A percentile compares a stretch with the other conserved stretches of the same genome.
Conservation (phyloP, 2,329 filamentous ascomycete genomes). For the Plectosphaerella cucumerina region DNA sequence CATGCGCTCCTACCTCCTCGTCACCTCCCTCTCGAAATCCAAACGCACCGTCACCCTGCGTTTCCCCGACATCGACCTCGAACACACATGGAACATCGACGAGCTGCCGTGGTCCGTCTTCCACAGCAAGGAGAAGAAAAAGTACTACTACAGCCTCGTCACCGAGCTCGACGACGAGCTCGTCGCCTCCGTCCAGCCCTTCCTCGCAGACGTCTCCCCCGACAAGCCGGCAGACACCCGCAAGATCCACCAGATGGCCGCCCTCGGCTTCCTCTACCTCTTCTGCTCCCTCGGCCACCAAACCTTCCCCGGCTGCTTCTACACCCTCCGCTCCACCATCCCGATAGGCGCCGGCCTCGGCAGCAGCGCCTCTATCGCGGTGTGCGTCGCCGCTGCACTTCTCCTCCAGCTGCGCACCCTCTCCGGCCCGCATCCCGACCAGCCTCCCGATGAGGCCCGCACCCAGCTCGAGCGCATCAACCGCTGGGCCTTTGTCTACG, state of each 20-base stretch:
- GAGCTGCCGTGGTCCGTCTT: conserved; percentile 84
- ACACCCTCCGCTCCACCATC: conserved; percentile 89
- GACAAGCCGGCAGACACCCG: conserved; percentile 64
- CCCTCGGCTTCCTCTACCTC: conserved; percentile 84
- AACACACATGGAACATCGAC: conserved; percentile 93
- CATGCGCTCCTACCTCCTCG: conserved; percentile 91
- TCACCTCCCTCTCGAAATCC: conserved; percentile 90
- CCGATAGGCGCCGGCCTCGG: conserved; percentile 88
- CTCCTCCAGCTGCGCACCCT: conserved; percentile 85
- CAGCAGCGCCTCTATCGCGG: conserved; percentile 89
- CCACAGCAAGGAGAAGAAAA: conserved; percentile 78
- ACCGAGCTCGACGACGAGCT: conserved; percentile 82
- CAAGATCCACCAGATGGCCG: conserved; percentile 80
- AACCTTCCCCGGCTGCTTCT: conserved; percentile 75
- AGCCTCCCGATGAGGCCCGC: conserved; percentile 81
- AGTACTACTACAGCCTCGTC: conserved; percentile 87
- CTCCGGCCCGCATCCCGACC: conserved; percentile 86
- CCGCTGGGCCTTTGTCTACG: conserved; percentile 93
- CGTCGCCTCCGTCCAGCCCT: conserved; percentile 73
- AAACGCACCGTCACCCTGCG: conserved; percentile 81
- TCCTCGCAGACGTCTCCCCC: conserved; percentile 67
- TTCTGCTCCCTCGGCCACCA: conserved; percentile 82
- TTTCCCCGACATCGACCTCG: conserved; percentile 86
- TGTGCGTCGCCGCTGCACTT: conserved; percentile 80
- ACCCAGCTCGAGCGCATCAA: conserved; percentile 94